Evolutionary conservation across 257 asterid genomes (phyloP), one percentile per base, ranked within the genome.

Genomic region (Solanum infundibuliforme): DNA sequence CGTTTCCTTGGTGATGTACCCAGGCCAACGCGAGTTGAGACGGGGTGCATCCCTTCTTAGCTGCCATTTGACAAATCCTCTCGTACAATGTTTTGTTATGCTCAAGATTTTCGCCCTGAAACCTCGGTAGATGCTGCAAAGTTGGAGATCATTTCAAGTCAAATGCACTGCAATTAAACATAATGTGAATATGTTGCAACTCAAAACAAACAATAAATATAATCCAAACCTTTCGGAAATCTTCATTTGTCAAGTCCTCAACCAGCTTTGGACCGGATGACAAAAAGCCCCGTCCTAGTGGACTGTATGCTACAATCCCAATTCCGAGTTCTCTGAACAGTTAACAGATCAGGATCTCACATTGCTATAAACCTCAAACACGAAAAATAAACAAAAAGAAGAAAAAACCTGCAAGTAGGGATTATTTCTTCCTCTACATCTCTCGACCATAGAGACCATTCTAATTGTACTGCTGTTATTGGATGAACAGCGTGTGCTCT

Each of bases 401-500:
- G 8, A 68, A 7, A 27, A 52, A 25, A 91, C 97, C 96, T 90
- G 96, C 97, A 95, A 9, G 95, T 89, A 55, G 96, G 96, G 81
- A 95, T 88, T 69, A 93, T 87, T 87, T 92, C 98, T 10, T 90
- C 92, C 87, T 94, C 98, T 71, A 91, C 89, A 86, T 94, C 98
- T 88, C 97, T 92, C 29, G 96, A 83, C 96, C 96, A 94, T 87
- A 94, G 88, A 3, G 98, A 95, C 98, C 98, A 95, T 83, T 95
- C 98, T 8, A 89, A 90, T 91, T 95, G 98, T 65, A 94, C 90
- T 1, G 97, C 96, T 66, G 94, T 92, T 89, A 95, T 35, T 1
- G 97, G 97, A 90, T 95, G 98, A 83, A 95, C 91, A 41, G 94
- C 94, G 25, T 95, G 95, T 20, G 98, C 97, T 91, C 98, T 94